Evolutionary conservation across 257 asterid species (phyloP).

Genomic region (Galeopsis tetrahit): DNA sequence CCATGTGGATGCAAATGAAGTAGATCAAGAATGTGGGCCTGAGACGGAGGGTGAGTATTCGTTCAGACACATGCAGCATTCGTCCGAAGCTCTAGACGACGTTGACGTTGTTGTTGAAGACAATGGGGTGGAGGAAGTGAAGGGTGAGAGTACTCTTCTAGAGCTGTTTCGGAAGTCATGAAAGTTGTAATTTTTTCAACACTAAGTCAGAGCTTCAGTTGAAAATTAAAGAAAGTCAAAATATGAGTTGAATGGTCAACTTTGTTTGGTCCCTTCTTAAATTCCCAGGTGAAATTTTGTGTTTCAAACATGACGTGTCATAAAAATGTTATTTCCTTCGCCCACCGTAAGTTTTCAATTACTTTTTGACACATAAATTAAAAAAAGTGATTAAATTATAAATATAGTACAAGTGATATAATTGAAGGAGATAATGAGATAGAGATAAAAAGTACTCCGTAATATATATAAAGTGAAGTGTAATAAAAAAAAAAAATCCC

Average conservation of each 20-base stretch:
- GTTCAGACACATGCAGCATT: conserved; percentile 39
- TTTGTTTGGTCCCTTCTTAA: no score
- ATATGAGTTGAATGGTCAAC: conserved; percentile 13
- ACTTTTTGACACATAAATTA: no score
- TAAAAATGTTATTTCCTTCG: no score
- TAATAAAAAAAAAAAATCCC: no score
- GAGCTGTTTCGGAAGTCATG: conserved; percentile 59
- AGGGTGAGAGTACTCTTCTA: conserved; percentile 49
- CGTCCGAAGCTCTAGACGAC: conserved; percentile 28
- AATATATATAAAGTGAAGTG: no score
- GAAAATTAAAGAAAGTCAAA: neutral
- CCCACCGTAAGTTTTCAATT: no score
- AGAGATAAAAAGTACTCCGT: no score
- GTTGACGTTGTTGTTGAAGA: conserved; percentile 29
- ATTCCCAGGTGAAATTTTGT: no score
- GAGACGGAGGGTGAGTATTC: conserved; percentile 37
- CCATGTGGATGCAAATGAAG: conserved; percentile 37
- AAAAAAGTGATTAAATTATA: no score
- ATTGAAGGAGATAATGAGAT: no score
- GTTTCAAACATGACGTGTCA: no score
- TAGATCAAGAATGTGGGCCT: conserved; percentile 32
- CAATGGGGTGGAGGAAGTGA: conserved; percentile 35
- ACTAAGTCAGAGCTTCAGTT: neutral
- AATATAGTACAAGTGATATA: no score
- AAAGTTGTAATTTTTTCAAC: neutral